These are phyloP conservation scores for Aspergillus pseudotamarii DNA, from an alignment of 2,329 filamentous ascomycete species.

Conservation along the genomic window DNA sequence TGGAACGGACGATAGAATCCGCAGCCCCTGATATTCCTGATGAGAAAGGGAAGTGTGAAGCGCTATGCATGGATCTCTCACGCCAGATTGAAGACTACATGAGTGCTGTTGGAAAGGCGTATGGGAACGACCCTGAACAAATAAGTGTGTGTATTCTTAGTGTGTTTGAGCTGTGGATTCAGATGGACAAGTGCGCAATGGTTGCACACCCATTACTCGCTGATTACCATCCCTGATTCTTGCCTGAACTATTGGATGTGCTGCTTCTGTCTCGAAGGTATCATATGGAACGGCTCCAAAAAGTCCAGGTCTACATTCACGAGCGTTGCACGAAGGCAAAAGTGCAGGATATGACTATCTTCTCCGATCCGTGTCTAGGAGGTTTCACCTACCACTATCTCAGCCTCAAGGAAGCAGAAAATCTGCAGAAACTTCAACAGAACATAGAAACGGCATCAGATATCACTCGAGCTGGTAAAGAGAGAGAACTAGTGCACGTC, in stretches of 20 bases:
- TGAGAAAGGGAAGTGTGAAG: neutral
- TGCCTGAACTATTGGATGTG: slow-evolving; percentile 54
- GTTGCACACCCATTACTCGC: slow-evolving; percentile 50
- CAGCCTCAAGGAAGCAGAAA: slow-evolving; percentile 27
- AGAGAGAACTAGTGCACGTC: slow-evolving; percentile 40
- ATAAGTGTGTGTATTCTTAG: slow-evolving; percentile 57
- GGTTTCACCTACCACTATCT: slow-evolving; percentile 55
- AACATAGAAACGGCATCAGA: slow-evolving; percentile 40
- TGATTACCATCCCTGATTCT: slow-evolving; percentile 57
- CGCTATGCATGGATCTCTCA: slow-evolving; percentile 36
- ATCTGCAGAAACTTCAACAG: slow-evolving; percentile 34
- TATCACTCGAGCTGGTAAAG: slow-evolving; percentile 35
- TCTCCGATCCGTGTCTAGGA: slow-evolving; percentile 45
- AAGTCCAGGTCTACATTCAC: slow-evolving; percentile 55
- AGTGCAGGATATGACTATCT: slow-evolving; percentile 45
- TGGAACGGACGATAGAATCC: slow-evolving; percentile 12
- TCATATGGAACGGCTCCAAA: slow-evolving; percentile 56
- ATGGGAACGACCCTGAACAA: slow-evolving; percentile 51
- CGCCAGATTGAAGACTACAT: slow-evolving; percentile 42
- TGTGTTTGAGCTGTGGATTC: slow-evolving; percentile 61
- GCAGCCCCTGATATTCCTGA: neutral
- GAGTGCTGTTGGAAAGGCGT: slow-evolving; percentile 36
- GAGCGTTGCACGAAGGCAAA: slow-evolving; percentile 33
- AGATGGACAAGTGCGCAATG: slow-evolving; percentile 56
- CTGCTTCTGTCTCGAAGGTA: slow-evolving; percentile 53